Evolutionary conservation across 371 early-diverging fungal species (phyloP), one percentile per base, ranked within the genome.

Genomic region (Batrachochytrium dendrobatidis): DNA sequence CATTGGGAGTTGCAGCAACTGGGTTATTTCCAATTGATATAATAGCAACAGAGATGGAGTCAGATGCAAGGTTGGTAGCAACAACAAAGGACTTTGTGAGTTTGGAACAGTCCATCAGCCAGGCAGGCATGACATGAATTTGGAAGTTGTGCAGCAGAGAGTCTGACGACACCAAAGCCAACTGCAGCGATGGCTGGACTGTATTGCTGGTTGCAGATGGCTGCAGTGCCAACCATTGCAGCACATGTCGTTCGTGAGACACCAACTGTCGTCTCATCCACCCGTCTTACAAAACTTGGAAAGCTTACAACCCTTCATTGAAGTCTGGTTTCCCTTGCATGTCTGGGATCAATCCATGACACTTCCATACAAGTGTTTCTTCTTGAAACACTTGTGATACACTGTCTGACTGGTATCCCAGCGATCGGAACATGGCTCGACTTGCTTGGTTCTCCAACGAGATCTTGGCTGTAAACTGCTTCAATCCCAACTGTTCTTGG

Each of bases 391-490:
- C 76, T 12, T 75, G 71, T 0, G 89, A 87, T 26, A 68, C 70
- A 1, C 84, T 73, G 3, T 82, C 78, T 51, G 85, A 77, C n/a
- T 70, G 69, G 61, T 83, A 94, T 0, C 84, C 84, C 28, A 94
- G 83, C 17, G 70, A 63, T 20, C 65, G 61, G 51, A 94, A 92
- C 28, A 94, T 70, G 7, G 76, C 69, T 30, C 87, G 78, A 48
- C 87, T 86, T 17, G 88, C 78, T 30, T 67, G 63, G 63, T 94
- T 93, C 22, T 76, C 77, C 29, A 82, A 64, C 30, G 87, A 85
- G 58, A 94, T 87, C 65, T 92, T 91, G 46, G 90, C 85, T 17
- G 84, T 83, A 53, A 89, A 88, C 0, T 79, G 72, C 35, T 72
- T 75, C 17, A 89, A 67, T 0, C 76, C 77, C 4, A 90, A 65